Base-by-base conservation (phyloP, 768 basidiomycete genomes). In the Pisolithus orientalis region DNA sequence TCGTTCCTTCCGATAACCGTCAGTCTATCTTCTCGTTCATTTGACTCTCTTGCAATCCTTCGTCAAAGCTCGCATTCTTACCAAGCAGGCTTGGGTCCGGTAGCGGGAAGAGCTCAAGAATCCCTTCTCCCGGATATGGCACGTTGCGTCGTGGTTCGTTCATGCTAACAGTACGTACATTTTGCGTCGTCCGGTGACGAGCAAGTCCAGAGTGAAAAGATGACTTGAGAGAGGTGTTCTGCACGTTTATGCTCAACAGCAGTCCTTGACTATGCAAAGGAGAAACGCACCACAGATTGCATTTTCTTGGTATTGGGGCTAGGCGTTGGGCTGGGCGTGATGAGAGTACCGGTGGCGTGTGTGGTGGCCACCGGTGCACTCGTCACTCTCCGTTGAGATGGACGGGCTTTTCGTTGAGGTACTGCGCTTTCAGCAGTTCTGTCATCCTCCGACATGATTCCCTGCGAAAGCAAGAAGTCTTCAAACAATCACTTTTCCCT, bases 401-500 rank as follows among this genome's bases (percentile, higher is more conserved):
- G 51, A 42, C 62, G 64, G n/a, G 42, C 16, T 34, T 49, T 61
- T 43, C 6, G 48, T 24, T 52, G 27, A 11, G 7, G 27, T 11
- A 56, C 55, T 32, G 59, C 53, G 11, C 44, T 56, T 17, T 60
- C 44, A 1, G 64, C 32, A 24, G 58, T 56, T 6, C 59, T 58
- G 44, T 73, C 68, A 1, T 54, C 53, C 27, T 61, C 62, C 0
- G 71, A 56, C 55, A 75, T 70, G 42, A 83, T 82, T 2, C 80
- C 78, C 63, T 81, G 80, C 28, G 73, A 61, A 54, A 73, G 69
- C 45, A 82, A 61, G 52, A 79, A 82, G 39, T 76, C 81, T 80
- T 51, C 29, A 45, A 49, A 17, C 9, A n/a, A 5, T 16, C 50
- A 16, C 14, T 14, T 7, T 7, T 47, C 4, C 24, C 39, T 38